Conservation (phyloP, 1,284 basidiomycete species). For the Ceratobasidium sp. region DNA sequence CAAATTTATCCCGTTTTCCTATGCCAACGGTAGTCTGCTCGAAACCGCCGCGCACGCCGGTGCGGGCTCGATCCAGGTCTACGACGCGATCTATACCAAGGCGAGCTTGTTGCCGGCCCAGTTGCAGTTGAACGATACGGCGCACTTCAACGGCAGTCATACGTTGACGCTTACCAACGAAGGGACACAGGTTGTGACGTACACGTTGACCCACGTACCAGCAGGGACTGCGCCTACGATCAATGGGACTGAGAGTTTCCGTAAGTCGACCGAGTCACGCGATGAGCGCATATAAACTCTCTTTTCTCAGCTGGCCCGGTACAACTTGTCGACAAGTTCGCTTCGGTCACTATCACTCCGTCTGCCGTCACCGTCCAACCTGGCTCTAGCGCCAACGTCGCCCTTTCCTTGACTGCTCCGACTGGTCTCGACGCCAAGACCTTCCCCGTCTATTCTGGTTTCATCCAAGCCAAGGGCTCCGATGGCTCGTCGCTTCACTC, state of each 20-base stretch:
- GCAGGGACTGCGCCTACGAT: conserved; percentile 61
- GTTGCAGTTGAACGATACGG: conserved; percentile 78
- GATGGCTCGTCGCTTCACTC: conserved; percentile 45
- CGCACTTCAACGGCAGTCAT: conserved; percentile 57
- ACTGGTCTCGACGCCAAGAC: conserved; percentile 51
- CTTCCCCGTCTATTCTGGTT: conserved; percentile 56
- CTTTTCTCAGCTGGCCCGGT: conserved; percentile 33
- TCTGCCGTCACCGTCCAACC: conserved; percentile 52
- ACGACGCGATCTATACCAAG: conserved; percentile 68
- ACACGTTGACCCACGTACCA: conserved; percentile 52
- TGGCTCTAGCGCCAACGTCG: conserved; percentile 50
- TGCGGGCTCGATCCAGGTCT: conserved; percentile 74
- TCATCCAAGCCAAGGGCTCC: conserved; percentile 48
- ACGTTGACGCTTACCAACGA: conserved; percentile 53
- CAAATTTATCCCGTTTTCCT: conserved; percentile 62
- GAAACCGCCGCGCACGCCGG: conserved; percentile 75
- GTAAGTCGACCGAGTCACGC: conserved; percentile 46
- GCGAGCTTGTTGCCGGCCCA: conserved; percentile 70
- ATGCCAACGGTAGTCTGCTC: conserved; percentile 64
- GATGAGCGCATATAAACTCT: conserved; percentile 7
- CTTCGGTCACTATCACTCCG: conserved; percentile 51
- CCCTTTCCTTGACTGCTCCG: conserved; percentile 53
- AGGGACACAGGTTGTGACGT: conserved; percentile 51
- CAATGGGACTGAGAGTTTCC: conserved; percentile 53
- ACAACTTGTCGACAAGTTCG: conserved; percentile 49